phyloP scores from a whole-genome alignment of 1,139 yeast species.

The Sugiyamaella novakii region DNA sequence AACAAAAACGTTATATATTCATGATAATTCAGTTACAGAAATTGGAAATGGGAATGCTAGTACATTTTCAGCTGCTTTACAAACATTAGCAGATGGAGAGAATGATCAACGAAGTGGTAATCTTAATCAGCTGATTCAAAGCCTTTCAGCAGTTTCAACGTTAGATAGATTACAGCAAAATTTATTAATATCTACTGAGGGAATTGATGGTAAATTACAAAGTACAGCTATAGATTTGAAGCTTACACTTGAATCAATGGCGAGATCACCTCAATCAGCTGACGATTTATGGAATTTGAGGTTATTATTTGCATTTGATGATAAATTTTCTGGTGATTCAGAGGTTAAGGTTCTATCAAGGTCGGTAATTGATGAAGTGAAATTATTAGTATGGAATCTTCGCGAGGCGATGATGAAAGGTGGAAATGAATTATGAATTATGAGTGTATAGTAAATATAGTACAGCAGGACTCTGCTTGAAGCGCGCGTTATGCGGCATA shows the following conservation, averaged over 20 bases:
- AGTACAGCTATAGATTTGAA: slow-evolving; percentile 60
- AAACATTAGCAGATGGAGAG: background rate
- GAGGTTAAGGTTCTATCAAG: slow-evolving; percentile 23
- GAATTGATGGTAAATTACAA: slow-evolving; percentile 18
- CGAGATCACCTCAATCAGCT: slow-evolving; percentile 47
- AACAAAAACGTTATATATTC: slow-evolving; percentile 27
- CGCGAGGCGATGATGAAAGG: background rate
- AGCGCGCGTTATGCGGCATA: too few relatives aligned
- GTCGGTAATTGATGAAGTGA: slow-evolving; percentile 26
- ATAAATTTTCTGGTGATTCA: slow-evolving; percentile 35
- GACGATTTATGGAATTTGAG: slow-evolving; percentile 71
- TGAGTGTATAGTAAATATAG: too few relatives aligned
- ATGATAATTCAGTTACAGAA: slow-evolving; percentile 13
- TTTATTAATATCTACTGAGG: slow-evolving; percentile 4
- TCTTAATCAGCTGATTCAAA: background rate
- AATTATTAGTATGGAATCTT: slow-evolving; percentile 12
- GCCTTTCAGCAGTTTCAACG: slow-evolving; percentile 8
- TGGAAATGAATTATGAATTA: background rate
- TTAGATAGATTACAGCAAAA: slow-evolving; percentile 14
- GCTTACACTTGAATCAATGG: slow-evolving; percentile 53
- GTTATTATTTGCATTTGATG: slow-evolving; percentile 64
- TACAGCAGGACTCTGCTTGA: too few relatives aligned
- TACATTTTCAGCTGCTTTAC: slow-evolving; percentile 7
- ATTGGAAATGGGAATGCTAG: background rate
- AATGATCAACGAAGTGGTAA: background rate